A percentile compares a stretch with the other conserved stretches of the same genome.
phyloP scores from a whole-genome alignment of 2,329 filamentous ascomycete species.

The Ophiostoma pallidulum region DNA sequence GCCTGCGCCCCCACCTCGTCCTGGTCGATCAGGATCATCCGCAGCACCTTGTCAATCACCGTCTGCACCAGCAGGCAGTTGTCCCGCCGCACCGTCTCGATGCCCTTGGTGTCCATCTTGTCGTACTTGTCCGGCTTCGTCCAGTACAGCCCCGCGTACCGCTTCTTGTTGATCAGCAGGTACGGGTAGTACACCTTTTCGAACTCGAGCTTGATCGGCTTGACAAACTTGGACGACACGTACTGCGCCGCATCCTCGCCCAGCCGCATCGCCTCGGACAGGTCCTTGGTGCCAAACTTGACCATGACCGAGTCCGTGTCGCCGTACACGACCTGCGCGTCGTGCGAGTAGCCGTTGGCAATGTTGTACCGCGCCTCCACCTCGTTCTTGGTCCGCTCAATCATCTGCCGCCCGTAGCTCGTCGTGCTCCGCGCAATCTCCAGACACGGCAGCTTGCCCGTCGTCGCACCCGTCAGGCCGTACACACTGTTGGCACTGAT shows the following conservation, averaged over 20 bases:
- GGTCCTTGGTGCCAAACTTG: conserved; percentile 85
- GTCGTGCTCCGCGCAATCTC: conserved; percentile 95
- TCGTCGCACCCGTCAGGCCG: conserved; percentile 90
- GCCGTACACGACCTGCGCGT: conserved; percentile 96
- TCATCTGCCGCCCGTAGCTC: conserved; percentile 96
- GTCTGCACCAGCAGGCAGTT: conserved; percentile 94
- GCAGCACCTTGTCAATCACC: conserved; percentile 90
- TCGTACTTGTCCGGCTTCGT: conserved; percentile 90
- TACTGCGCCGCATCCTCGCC: conserved; percentile 85
- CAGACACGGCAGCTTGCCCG: conserved; percentile 89
- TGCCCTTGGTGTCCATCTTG: conserved; percentile 99
- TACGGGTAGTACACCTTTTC: conserved; percentile 99
- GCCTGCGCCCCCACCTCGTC: conserved; percentile 87
- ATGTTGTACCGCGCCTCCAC: conserved; percentile 85
- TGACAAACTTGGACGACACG: conserved; percentile 87
- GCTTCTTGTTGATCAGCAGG: conserved; percentile 98
- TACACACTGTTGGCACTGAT: conserved; percentile 97
- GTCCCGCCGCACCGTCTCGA: conserved; percentile 93
- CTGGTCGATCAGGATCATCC: conserved; percentile 90
- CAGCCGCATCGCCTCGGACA: conserved; percentile 84
- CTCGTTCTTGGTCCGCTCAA: conserved; percentile 94
- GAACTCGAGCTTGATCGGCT: conserved; percentile 97
- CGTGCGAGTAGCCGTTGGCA: conserved; percentile 86
- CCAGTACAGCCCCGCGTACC: conserved; percentile 97
- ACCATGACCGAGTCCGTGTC: conserved; percentile 99